Evolutionary conservation across 2,329 filamentous ascomycete species (phyloP).

Genomic region (Ceratocystis alfenasii): DNA sequence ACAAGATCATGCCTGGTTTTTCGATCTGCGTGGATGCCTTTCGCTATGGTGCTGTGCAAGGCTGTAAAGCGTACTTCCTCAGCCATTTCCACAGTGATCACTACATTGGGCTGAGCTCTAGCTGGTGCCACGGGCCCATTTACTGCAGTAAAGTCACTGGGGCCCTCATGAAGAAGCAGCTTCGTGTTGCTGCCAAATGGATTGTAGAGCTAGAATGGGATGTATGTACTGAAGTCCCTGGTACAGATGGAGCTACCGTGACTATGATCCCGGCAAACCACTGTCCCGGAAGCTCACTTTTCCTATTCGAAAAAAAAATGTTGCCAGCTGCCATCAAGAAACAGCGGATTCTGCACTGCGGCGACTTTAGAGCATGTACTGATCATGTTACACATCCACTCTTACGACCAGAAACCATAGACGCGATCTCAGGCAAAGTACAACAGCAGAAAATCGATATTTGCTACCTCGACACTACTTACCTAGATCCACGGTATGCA

Average conservation of each 20-base stretch:
- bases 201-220: conserved; percentile 81
- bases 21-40: conserved; percentile 93
- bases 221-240: conserved; percentile 61
- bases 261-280: conserved; percentile 97
- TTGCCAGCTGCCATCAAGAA: conserved; percentile 48
- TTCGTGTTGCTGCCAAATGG: conserved; percentile 76
- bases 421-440: conserved; percentile 56
- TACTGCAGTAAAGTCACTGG: conserved; percentile 91
- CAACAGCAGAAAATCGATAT: conserved; percentile 82
- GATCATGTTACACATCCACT: conserved; percentile 73
- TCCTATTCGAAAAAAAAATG: conserved; percentile 73
- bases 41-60: conserved; percentile 83
- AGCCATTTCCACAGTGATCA: conserved; percentile 98
- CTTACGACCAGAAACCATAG: conserved; percentile 60
- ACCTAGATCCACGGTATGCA: conserved; percentile 87
- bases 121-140: conserved; percentile 86
- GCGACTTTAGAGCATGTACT: conserved; percentile 85
- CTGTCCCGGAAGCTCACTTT: conserved; percentile 87
- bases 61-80: conserved; percentile 87
- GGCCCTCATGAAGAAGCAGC: conserved; percentile 74
- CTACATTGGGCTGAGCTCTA: conserved; percentile 79
- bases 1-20: conserved; percentile 92
- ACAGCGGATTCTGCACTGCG: conserved; percentile 84
- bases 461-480: conserved; percentile 95
- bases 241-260: conserved; percentile 69